A percentile compares a stretch with the other conserved stretches of the same genome.
Conservation (phyloP, 805 yeast genomes). For the Yamadazyma paraphyllophila region DNA sequence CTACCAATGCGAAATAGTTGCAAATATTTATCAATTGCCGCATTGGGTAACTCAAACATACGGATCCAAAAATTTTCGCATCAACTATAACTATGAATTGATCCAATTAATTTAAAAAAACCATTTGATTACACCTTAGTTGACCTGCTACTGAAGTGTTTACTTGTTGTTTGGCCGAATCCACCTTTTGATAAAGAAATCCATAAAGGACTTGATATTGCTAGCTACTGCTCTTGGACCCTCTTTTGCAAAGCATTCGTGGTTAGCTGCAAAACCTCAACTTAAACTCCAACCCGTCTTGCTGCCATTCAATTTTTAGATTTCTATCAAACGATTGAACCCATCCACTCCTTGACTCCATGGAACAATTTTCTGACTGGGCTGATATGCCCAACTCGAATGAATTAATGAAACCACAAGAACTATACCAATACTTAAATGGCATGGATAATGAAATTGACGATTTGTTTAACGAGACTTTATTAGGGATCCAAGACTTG, state of each 20-base stretch:
- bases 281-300: not conserved
- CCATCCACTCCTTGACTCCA: slow-evolving; percentile 2
- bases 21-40: slow-evolving; percentile 24
- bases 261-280: not conserved
- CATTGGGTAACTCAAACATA: slow-evolving; percentile 17
- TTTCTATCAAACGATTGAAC: not conserved
- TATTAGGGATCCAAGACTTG: slow-evolving; percentile 56
- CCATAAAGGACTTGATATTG: not conserved
- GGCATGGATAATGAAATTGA: slow-evolving; percentile 46
- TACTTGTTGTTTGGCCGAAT: no score
- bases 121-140: not conserved
- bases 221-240: not conserved
- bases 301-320: not conserved
- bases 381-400: slow-evolving; percentile 32
- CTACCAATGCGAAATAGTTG: slow-evolving; percentile 12
- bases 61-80: slow-evolving; percentile 10
- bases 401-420: slow-evolving; percentile 53
- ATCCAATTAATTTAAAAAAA: slow-evolving; percentile 6
- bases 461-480: slow-evolving; percentile 54
- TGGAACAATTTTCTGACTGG: slow-evolving; percentile 29
- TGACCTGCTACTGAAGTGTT: not conserved
- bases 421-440: slow-evolving; percentile 45
- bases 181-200: not conserved
- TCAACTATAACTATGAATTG: slow-evolving; percentile 11
- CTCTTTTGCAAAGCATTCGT: not conserved